Percentiles rank a stretch among this genome's conserved stretches.
These are phyloP conservation scores for Tolypocladium tropicale DNA, from an alignment of 2,329 filamentous ascomycete genomes.

Conservation along the genomic window DNA sequence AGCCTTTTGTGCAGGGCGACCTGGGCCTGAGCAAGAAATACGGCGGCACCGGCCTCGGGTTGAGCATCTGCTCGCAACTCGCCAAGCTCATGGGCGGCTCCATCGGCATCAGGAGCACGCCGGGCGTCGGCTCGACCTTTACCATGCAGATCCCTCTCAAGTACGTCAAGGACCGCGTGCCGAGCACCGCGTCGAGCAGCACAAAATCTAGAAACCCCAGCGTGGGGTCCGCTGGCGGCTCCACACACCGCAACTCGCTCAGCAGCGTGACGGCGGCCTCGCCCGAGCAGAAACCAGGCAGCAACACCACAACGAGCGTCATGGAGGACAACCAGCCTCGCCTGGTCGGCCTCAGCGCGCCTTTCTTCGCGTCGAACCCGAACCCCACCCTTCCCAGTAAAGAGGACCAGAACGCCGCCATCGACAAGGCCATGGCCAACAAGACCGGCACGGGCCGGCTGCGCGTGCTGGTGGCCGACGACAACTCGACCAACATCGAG, in stretches of 20 bases:
- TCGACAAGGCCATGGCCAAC: slow-evolving; percentile 53
- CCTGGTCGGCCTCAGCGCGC: slow-evolving; percentile 70
- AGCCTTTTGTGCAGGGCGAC: slow-evolving; percentile 92
- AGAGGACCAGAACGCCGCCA: slow-evolving; percentile 53
- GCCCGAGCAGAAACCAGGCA: slow-evolving; percentile 6
- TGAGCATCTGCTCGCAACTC: slow-evolving; percentile 84
- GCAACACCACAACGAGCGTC: slow-evolving; percentile 4
- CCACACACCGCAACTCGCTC: slow-evolving; percentile 20
- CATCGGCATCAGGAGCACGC: slow-evolving; percentile 60
- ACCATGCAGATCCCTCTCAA: slow-evolving; percentile 73
- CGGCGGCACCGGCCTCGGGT: slow-evolving; percentile 75
- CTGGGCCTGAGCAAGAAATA: slow-evolving; percentile 81
- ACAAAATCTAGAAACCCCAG: slow-evolving; percentile 38
- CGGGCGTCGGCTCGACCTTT: slow-evolving; percentile 70
- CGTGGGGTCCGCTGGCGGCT: slow-evolving; percentile 30
- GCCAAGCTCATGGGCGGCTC: slow-evolving; percentile 73
- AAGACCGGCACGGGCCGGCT: slow-evolving; percentile 54
- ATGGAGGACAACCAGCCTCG: slow-evolving; percentile 48
- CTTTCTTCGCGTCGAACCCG: slow-evolving; percentile 56
- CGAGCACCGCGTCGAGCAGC: slow-evolving; percentile 45
- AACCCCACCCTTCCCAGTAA: slow-evolving; percentile 23
- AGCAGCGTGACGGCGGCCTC: neutral
- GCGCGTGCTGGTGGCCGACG: slow-evolving; percentile 76
- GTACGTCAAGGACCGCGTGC: slow-evolving; percentile 53
- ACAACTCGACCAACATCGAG: slow-evolving; percentile 48